Conservation (phyloP, 306 rosid genomes). For the Quillaja saponaria region DNA sequence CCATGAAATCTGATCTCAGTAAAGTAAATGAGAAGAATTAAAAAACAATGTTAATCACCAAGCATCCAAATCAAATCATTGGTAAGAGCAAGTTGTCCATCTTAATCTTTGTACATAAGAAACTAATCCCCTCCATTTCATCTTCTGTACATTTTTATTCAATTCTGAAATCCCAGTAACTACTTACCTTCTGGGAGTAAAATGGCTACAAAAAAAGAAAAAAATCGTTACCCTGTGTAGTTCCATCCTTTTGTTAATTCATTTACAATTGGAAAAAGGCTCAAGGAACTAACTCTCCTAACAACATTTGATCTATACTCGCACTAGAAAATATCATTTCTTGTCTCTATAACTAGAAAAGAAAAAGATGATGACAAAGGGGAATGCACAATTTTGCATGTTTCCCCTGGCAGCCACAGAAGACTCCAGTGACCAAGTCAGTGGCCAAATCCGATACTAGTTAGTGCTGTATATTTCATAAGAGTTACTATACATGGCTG, state of each 20-base stretch:
- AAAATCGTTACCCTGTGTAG: slow-evolving; percentile 18
- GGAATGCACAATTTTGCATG: slow-evolving; percentile 28
- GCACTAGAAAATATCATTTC: slow-evolving; percentile 32
- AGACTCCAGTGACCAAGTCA: slow-evolving; percentile 35
- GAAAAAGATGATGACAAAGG: slow-evolving; percentile 11
- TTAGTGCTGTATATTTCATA: slow-evolving; percentile 35
- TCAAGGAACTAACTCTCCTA: slow-evolving; percentile 16
- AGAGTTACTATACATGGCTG: slow-evolving; percentile 47
- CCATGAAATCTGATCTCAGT: too few species aligned
- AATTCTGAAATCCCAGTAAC: too few species aligned
- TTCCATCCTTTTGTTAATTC: slow-evolving; percentile 28
- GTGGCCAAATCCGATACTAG: slow-evolving; percentile 33
- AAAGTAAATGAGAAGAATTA: too few species aligned
- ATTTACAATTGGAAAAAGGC: slow-evolving; percentile 52
- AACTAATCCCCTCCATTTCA: neutral
- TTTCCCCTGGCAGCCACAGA: slow-evolving; percentile 28
- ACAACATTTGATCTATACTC: slow-evolving; percentile 35
- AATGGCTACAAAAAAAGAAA: too few species aligned
- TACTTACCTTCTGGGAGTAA: slow-evolving; percentile 6
- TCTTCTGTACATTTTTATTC: slow-evolving; percentile 37
- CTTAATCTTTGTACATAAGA: slow-evolving; percentile 11
- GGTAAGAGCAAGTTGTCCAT: too few species aligned
- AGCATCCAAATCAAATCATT: too few species aligned
- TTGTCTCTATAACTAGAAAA: slow-evolving; percentile 30
- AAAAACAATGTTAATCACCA: too few species aligned